phyloP scores from a whole-genome alignment of 169 alveolate genomes.

The Perkinsus chesapeaki region DNA sequence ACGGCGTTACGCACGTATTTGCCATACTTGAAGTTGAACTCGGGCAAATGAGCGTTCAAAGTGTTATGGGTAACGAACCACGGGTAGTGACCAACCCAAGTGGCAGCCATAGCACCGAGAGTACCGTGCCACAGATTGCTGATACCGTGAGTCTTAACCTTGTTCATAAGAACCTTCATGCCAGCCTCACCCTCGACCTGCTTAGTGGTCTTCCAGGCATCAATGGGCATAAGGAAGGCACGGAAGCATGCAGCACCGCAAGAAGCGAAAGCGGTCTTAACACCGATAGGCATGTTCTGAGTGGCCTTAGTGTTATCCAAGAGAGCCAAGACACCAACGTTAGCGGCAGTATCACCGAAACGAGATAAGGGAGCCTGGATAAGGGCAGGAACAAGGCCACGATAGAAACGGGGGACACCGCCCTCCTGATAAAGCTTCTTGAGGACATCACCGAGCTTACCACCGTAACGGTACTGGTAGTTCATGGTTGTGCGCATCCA shows the following conservation, averaged over 20 bases:
- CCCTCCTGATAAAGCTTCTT: conserved; percentile 50
- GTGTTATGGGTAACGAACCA: conserved; percentile 72
- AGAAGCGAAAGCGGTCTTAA: conserved; percentile 60
- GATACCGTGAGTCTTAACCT: conserved; percentile 42
- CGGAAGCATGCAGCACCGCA: conserved; percentile 60
- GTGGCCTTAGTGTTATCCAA: conserved; percentile 40
- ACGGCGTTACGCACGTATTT: conserved; percentile 49
- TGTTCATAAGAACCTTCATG: conserved; percentile 36
- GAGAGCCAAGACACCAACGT: conserved; percentile 46
- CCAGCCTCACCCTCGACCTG: conserved; percentile 69
- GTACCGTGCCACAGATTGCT: conserved; percentile 54
- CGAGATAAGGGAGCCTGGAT: conserved; percentile 67
- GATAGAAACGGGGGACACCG: conserved; percentile 60
- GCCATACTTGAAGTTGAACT: conserved; percentile 38
- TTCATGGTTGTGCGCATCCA: conserved; percentile 77
- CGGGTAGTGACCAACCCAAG: conserved; percentile 71
- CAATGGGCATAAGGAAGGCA: conserved; percentile 59
- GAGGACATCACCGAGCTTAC: conserved; percentile 35
- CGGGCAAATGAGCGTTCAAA: conserved; percentile 51
- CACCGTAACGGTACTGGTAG: conserved; percentile 65
- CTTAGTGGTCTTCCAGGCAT: conserved; percentile 59
- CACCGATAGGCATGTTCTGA: conserved; percentile 44
- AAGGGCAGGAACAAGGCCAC: conserved; percentile 65
- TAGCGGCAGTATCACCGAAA: conserved; percentile 74
- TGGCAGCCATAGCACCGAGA: conserved; percentile 51